Evolutionary conservation across 2,329 filamentous ascomycete genomes (phyloP).

Genomic region (Trichoderma koningiopsis): DNA sequence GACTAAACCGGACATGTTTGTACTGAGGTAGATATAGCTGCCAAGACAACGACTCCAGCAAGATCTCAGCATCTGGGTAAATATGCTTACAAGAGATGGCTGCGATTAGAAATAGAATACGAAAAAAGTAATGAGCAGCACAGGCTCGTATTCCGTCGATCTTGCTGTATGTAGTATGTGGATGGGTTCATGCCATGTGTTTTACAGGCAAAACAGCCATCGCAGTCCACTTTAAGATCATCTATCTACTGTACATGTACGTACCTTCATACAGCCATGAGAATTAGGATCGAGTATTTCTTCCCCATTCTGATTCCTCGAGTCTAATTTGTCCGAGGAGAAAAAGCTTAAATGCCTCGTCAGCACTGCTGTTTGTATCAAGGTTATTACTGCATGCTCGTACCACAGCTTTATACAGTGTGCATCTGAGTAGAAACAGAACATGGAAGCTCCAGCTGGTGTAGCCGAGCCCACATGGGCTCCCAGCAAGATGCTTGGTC

Average conservation of each 20-base stretch:
- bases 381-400: background rate
- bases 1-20: background rate
- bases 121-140: background rate
- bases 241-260: background rate
- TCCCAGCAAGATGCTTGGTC: background rate
- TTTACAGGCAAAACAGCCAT: background rate
- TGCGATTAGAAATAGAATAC: background rate
- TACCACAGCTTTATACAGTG: background rate
- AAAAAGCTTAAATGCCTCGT: conserved; percentile 16
- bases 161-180: background rate
- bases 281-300: background rate
- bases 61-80: background rate
- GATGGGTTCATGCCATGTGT: background rate
- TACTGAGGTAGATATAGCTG: background rate
- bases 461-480: conserved; percentile 10
- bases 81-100: background rate
- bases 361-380: conserved; percentile 6
- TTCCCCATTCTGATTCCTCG: background rate
- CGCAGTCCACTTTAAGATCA: background rate
- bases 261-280: background rate
- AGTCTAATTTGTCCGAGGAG: conserved; percentile 3
- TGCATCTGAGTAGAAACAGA: background rate
- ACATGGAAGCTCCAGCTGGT: background rate
- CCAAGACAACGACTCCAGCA: background rate
- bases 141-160: conserved; percentile 18